These are phyloP conservation scores for Trichocladium uniseriatum DNA, from an alignment of 495 filamentous ascomycete species.

Conservation along the genomic window DNA sequence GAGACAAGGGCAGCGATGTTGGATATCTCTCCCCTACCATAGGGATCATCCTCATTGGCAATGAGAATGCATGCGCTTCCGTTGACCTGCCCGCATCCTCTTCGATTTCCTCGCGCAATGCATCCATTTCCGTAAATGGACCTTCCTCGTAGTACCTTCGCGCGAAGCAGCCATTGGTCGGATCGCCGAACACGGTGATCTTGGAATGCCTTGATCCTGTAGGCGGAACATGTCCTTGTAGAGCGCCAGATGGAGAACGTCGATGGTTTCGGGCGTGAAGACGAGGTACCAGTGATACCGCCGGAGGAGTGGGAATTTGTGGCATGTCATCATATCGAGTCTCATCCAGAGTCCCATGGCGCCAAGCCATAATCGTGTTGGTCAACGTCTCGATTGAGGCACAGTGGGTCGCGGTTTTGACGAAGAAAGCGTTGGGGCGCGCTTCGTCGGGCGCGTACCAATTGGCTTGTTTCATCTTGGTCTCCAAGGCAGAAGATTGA, in stretches of 20 bases:
- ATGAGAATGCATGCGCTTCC: constrained; percentile 19
- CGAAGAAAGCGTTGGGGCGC: too few species aligned
- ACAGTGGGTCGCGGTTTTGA: too few species aligned
- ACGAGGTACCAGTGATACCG: constrained; percentile 31
- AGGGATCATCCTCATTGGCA: constrained; percentile 14
- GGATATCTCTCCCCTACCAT: constrained; percentile 10
- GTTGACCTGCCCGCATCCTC: constrained; percentile 20
- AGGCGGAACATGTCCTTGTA: constrained; percentile 40
- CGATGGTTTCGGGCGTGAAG: constrained; percentile 38
- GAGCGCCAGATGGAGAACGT: constrained; percentile 39
- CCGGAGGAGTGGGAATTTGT: constrained; percentile 26
- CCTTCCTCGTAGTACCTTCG: constrained; percentile 34
- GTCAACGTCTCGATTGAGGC: too few species aligned
- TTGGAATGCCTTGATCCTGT: constrained; percentile 21
- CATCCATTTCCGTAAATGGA: constrained; percentile 18
- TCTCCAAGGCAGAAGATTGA: too few species aligned
- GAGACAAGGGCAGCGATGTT: constrained; percentile 25
- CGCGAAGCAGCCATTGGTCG: constrained; percentile 34
- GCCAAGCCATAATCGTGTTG: too few species aligned
- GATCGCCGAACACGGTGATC: constrained; percentile 38
- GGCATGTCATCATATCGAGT: constrained; percentile 30
- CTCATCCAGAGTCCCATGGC: constrained; percentile 37
- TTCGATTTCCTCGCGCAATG: constrained; percentile 29
- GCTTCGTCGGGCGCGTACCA: too few species aligned
- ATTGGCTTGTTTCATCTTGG: too few species aligned